Evolutionary conservation across 1,284 basidiomycete species (phyloP), one percentile per base, ranked within the genome.

Genomic region (Cystobasidiaceae sp.): DNA sequence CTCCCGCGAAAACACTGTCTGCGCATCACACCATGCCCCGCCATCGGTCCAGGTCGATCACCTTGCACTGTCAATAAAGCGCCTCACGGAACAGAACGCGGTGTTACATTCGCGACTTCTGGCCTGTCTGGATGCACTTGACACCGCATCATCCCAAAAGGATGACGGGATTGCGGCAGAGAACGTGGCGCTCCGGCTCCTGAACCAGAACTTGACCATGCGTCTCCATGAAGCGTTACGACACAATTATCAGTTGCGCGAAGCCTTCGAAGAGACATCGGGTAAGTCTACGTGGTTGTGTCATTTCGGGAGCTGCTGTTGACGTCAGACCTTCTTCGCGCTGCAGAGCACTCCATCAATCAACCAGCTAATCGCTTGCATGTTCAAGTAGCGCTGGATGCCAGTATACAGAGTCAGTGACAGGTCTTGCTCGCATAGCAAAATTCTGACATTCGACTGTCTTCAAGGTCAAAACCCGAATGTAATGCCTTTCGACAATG

Each of bases 31-130:
- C 19, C 27, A 34, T 37, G 23, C 21, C 15, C 37, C 33, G 15
- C 32, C 21, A 52, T 39, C 19, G 19, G 41, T 30, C 23, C 54
- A 56, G 54, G 34, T 44, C 23, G 54, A 28, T 32, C 54, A 56
- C 34, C 39, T 56, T 11, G 30, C 54, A 17, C 19, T 2, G 23
- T 45, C 61, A 30, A 55, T 64, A 51, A 55, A 23, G 25, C 46
- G 49, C 21, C 61, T 64, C 23, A 21, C 61, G 1, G 28, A 28
- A 9, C 51, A 64, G 39, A 55, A 64, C 27, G 48, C 61, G 11
- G 21, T 56, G 21, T 33, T 64, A n/a, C 39, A 64, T 15, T 44
- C 61, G 7, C 39, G 61, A 4, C 43, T 64, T 17, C 51, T 64
- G n/a, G 61, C 61, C 25, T 37, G 46, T 32, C 44, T 55, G 2